Conservation (phyloP, 768 basidiomycete genomes). For the Boletus bicolor region DNA sequence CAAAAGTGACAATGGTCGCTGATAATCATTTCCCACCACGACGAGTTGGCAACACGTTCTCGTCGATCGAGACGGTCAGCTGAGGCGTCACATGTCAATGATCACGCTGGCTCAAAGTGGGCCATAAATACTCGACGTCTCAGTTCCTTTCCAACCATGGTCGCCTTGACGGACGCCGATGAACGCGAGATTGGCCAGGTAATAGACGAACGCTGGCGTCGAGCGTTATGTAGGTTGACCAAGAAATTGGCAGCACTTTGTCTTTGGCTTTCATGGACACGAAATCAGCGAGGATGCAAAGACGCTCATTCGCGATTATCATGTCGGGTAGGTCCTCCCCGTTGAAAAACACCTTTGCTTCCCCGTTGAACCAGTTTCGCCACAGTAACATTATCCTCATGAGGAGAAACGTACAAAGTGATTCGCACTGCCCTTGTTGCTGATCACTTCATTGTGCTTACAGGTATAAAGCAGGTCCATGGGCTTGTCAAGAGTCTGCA, state of each 20-base stretch:
- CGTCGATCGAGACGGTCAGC: neutral
- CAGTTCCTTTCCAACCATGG: slow-evolving; percentile 11
- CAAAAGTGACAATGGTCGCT: neutral
- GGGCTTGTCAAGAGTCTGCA: slow-evolving; percentile 46
- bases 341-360: too few relatives aligned
- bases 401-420: slow-evolving; percentile 63
- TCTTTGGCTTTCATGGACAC: slow-evolving; percentile 65
- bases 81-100: neutral
- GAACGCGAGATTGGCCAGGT: slow-evolving; percentile 49
- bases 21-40: neutral
- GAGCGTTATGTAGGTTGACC: neutral
- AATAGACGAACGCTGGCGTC: neutral
- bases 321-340: slow-evolving; percentile 44
- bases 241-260: slow-evolving; percentile 54
- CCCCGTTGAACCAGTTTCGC: neutral
- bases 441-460: neutral
- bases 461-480: slow-evolving; percentile 52
- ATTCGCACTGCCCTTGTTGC: neutral
- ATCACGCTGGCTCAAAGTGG: neutral
- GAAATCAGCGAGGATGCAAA: slow-evolving; percentile 49
- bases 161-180: slow-evolving; percentile 33
- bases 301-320: slow-evolving; percentile 57
- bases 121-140: neutral
- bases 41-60: neutral
- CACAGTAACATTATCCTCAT: slow-evolving; percentile 58